A percentile compares a stretch with the other conserved stretches of the same genome.
These are phyloP conservation scores for Phytophthora sansomeana DNA, from an alignment of 352 stramenopile species.

Conservation along the genomic window DNA sequence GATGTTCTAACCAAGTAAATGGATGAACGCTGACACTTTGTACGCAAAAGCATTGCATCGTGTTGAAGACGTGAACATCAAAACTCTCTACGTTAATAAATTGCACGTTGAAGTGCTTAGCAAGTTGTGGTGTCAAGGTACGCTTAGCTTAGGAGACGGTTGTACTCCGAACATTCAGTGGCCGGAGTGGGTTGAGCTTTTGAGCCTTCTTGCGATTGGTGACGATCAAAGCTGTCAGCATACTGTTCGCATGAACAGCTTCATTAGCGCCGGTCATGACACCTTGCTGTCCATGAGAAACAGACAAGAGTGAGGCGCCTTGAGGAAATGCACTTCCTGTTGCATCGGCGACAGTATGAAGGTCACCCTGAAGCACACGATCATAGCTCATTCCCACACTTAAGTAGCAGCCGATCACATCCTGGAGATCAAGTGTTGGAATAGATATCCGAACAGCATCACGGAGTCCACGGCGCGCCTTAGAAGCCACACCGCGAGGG, in stretches of 20 bases:
- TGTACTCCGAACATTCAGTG: constrained; percentile 60
- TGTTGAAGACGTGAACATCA: constrained; percentile 5
- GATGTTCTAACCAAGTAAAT: constrained; percentile 15
- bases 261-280: constrained; percentile 66
- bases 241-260: constrained; percentile 76
- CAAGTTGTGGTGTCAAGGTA: constrained; percentile 7
- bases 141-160: constrained; percentile 56
- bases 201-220: constrained; percentile 84
- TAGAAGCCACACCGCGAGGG: constrained; percentile 57
- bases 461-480: constrained; percentile 56
- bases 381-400: constrained; percentile 76
- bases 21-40: constrained; percentile 19
- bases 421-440: constrained; percentile 55
- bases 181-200: constrained; percentile 60
- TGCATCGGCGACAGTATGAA: constrained; percentile 62
- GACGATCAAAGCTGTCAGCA: constrained; percentile 78
- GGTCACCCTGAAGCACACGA: constrained; percentile 70
- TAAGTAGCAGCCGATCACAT: constrained; percentile 79
- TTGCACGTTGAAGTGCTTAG: constrained; percentile 22
- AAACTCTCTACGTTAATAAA: constrained; percentile 41
- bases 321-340: constrained; percentile 64
- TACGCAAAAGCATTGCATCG: background rate
- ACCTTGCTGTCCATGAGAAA: constrained; percentile 80
- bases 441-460: constrained; percentile 65
- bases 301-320: constrained; percentile 58